Base-by-base conservation (phyloP, 129 eudicot species). In the Tagetes patula region DNA sequence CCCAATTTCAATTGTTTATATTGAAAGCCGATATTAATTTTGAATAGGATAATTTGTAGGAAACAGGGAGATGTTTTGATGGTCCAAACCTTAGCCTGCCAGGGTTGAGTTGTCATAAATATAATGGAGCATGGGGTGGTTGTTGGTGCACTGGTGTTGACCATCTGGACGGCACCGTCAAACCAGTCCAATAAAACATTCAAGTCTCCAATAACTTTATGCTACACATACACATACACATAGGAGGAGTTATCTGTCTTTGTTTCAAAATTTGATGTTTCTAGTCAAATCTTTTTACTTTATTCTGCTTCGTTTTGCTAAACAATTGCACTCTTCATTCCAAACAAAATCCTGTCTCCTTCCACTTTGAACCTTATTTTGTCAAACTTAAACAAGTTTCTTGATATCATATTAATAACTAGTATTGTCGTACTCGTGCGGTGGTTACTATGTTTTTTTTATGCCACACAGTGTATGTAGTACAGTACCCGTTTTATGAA, bases 151-250 rank as follows among this genome's bases (percentile, higher is more conserved):
- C 40, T 34, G 32, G 75, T 78, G 56, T 78, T 52, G 72, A 71
- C 77, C 60, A 50, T 49, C 4, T 71, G 82, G 82, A 30, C 78
- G 82, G 82, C 82, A 79, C 82, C 82, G 82, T 46, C 78, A 34
- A 65, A 65, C 73, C 78, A 14, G 62, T 65, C 69, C 54, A 79
- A 72, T 10, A 72, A 45, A 56, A 65, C 82, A 71, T 79, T 72
- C 73, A 72, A 53, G 61, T 71, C 68, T 38, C 52, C 74, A 38
- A 79, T 71, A 72, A 71, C 42, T 67, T 30, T 30, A 20, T 20
- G 27, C 27, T 20, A 20, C 27, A 20, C 27, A 20, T 20, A 20
- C 27, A 20, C 27, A 20, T 20, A 20, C 27, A 41, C 68, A 72
- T 73, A 65, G 63, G 72, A 66, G 47, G 11, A 5, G 4, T 41